Percentiles rank a stretch among this genome's conserved stretches.
These are phyloP conservation scores for Chlorociboria aeruginascens DNA, from an alignment of 495 filamentous ascomycete genomes.

Conservation along the genomic window DNA sequence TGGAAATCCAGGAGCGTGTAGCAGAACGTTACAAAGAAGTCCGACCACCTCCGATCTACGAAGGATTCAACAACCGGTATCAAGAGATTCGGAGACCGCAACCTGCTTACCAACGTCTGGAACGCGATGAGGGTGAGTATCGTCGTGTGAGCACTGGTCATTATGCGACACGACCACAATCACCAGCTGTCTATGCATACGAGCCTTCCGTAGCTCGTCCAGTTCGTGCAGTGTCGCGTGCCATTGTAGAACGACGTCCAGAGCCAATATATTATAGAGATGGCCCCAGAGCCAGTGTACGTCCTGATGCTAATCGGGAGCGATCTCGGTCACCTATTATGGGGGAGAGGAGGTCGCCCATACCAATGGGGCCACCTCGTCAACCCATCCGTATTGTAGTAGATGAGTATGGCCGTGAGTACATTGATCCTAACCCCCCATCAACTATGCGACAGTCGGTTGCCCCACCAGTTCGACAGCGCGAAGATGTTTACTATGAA, in stretches of 20 bases:
- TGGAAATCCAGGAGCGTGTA: not conserved
- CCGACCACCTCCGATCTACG: conserved; percentile 1
- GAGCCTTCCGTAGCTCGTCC: conserved; percentile 31
- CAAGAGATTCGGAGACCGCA: conserved; percentile 6
- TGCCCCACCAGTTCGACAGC: conserved; percentile 25
- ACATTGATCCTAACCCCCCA: conserved; percentile 40
- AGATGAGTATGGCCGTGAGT: conserved; percentile 61
- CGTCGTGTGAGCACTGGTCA: conserved; percentile 23
- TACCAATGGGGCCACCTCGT: conserved; percentile 45
- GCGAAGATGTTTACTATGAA: conserved; percentile 38
- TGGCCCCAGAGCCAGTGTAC: conserved; percentile 25
- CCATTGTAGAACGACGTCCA: conserved; percentile 38
- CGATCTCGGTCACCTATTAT: conserved; percentile 46
- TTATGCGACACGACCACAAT: conserved; percentile 36
- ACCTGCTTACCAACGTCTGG: conserved; percentile 20
- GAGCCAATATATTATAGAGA: conserved; percentile 46
- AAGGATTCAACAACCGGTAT: conserved; percentile 11
- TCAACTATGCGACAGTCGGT: conserved; percentile 31
- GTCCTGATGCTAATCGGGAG: conserved; percentile 37
- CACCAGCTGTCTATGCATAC: conserved; percentile 35
- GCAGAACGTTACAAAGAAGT: conserved; percentile 6
- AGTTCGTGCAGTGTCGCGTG: conserved; percentile 48
- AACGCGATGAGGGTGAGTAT: conserved; percentile 28
- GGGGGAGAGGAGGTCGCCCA: conserved; percentile 33
- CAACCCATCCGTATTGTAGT: conserved; percentile 48